phyloP scores from a whole-genome alignment of 495 filamentous ascomycete genomes.

The Penicillium mononematosum region DNA sequence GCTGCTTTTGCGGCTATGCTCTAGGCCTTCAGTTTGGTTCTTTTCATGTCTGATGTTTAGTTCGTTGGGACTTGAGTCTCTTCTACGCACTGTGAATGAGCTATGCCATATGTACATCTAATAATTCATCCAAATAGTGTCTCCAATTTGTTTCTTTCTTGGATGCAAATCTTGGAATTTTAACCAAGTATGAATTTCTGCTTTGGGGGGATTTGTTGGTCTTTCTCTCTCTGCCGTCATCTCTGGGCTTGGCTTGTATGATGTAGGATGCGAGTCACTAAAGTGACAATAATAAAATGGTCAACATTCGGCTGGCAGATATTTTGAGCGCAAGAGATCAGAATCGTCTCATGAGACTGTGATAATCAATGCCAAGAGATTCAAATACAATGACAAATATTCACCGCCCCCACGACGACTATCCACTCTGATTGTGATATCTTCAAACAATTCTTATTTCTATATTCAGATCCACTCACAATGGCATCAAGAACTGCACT shows the following conservation, averaged over 20 bases:
- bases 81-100: not conserved
- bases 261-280: not conserved
- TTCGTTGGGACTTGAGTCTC: not conserved
- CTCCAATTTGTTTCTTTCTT: conserved; percentile 10
- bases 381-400: conserved; percentile 9
- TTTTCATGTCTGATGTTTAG: not conserved
- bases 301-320: not conserved
- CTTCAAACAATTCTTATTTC: not conserved
- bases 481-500: conserved; percentile 24
- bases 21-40: not conserved
- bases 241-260: not conserved
- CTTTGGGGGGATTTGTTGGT: not conserved
- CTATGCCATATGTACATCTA: not conserved
- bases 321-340: not conserved
- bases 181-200: not conserved
- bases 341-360: not conserved
- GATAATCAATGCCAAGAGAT: conserved; percentile 5
- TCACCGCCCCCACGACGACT: conserved; percentile 5
- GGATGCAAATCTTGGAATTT: not conserved
- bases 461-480: conserved; percentile 2
- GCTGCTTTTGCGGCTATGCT: conserved; percentile 9
- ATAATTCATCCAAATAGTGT: not conserved
- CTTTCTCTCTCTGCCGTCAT: not conserved
- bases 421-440: conserved; percentile 4
- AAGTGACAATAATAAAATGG: not conserved